These are phyloP conservation scores for Lentinula guzmanii DNA, from an alignment of 768 basidiomycete species.

Conservation along the genomic window DNA sequence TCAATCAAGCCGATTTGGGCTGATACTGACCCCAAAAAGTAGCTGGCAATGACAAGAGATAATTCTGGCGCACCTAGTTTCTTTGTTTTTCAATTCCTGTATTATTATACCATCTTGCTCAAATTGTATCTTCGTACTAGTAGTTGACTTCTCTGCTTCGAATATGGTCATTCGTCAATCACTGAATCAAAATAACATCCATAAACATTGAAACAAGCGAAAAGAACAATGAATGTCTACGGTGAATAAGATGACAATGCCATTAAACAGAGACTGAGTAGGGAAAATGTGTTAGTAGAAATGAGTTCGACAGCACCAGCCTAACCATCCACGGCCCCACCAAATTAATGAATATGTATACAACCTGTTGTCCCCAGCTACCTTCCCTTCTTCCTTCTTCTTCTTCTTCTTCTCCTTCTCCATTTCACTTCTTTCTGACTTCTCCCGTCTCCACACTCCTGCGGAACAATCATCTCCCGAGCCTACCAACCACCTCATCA, in stretches of 20 bases:
- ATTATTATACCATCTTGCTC: no score
- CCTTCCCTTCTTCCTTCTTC: background rate
- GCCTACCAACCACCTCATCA: background rate
- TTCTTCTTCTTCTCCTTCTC: background rate
- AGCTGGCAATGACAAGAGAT: background rate
- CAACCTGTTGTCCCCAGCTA: background rate
- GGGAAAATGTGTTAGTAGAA: background rate
- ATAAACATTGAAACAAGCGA: slow-evolving; percentile 8
- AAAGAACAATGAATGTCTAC: slow-evolving; percentile 20
- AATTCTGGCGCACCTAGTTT: background rate
- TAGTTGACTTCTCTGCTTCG: no score
- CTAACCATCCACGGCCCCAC: background rate
- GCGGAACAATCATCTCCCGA: background rate
- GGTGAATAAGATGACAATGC: slow-evolving; percentile 17
- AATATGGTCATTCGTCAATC: no score
- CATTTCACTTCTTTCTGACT: background rate
- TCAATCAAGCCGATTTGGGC: slow-evolving; percentile 39
- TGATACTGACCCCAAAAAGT: slow-evolving; percentile 16
- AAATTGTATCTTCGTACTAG: no score
- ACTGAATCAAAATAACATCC: background rate
- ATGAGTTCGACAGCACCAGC: background rate
- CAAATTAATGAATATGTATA: background rate
- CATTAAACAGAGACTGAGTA: background rate
- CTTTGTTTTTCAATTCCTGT: no score
- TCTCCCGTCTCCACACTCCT: background rate